Percentiles rank a stretch among this genome's conserved stretches.
phyloP scores from a whole-genome alignment of 2,329 filamentous ascomycete species.

The Shiraia sp. region DNA sequence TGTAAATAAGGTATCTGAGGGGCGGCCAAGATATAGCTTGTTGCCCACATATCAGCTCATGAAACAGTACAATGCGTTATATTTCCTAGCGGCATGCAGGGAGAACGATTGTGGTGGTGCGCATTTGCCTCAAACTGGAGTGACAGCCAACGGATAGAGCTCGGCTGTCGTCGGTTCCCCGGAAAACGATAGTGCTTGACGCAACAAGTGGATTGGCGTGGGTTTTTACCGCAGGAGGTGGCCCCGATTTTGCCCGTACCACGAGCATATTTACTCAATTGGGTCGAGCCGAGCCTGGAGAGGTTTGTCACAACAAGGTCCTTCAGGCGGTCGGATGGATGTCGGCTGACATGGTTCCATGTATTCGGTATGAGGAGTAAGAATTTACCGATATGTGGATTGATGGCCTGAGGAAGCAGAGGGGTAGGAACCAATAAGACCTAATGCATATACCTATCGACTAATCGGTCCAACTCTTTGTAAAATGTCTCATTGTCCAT shows the following conservation, averaged over 20 bases:
- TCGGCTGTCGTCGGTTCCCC: slow-evolving; percentile 30
- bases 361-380: neutral
- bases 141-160: slow-evolving; percentile 4
- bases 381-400: neutral
- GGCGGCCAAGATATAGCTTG: slow-evolving; percentile 4
- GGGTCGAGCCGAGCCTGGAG: slow-evolving; percentile 12
- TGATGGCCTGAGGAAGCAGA: too few species aligned
- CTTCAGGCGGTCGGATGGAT: slow-evolving; percentile 10
- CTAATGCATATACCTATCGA: too few species aligned
- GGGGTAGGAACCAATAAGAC: too few species aligned
- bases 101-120: slow-evolving; percentile 1
- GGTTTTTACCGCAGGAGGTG: neutral
- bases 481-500: too few species aligned
- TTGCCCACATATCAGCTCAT: slow-evolving; percentile 6
- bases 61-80: slow-evolving; percentile 1
- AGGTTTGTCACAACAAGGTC: slow-evolving; percentile 3
- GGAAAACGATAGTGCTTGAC: slow-evolving; percentile 10
- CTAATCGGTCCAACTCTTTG: too few species aligned
- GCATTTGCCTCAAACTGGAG: slow-evolving; percentile 5
- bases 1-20: neutral
- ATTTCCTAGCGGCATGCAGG: slow-evolving; percentile 6
- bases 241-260: slow-evolving; percentile 17
- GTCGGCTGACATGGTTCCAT: slow-evolving; percentile 19
- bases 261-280: slow-evolving; percentile 15
- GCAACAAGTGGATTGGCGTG: slow-evolving; percentile 8